These are phyloP conservation scores for Tylopilus sp. DNA, from an alignment of 768 basidiomycete species.

Conservation along the genomic window DNA sequence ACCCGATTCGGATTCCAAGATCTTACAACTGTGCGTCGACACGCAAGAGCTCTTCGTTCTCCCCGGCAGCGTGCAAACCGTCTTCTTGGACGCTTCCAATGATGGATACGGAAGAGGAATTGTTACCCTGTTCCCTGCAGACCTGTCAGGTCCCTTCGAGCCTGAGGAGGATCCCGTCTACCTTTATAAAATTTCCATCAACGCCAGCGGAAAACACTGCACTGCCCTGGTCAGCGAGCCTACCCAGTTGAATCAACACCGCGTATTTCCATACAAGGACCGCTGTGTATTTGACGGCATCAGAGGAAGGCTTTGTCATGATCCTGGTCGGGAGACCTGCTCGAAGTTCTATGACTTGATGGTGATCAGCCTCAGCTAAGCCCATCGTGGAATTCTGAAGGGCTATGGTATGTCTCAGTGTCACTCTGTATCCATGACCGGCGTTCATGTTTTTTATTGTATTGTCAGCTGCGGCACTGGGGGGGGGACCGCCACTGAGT, in stretches of 20 bases:
- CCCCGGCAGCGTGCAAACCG: constrained; percentile 1
- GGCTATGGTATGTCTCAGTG: neutral
- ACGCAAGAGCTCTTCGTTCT: constrained; percentile 17
- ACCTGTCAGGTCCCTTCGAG: neutral
- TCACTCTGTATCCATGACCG: neutral
- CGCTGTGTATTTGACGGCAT: constrained; percentile 15
- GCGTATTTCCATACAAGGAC: constrained; percentile 2
- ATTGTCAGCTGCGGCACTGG: neutral
- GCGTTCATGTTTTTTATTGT: neutral
- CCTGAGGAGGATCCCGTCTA: neutral
- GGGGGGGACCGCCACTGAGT: neutral
- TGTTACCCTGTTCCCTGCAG: constrained; percentile 4
- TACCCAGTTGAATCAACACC: constrained; percentile 3
- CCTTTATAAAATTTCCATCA: constrained; percentile 19
- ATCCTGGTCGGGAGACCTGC: neutral
- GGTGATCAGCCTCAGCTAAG: constrained; percentile 16
- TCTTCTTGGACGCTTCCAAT: constrained; percentile 10
- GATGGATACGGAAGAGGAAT: constrained; percentile 19
- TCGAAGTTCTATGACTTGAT: constrained; percentile 5
- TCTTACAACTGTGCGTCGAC: constrained; percentile 14
- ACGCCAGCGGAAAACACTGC: constrained; percentile 16
- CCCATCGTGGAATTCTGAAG: neutral
- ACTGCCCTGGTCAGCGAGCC: constrained; percentile 12
- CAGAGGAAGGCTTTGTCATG: constrained; percentile 19
- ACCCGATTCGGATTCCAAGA: neutral